These are phyloP conservation scores for Leishmania lainsoni DNA, from an alignment of 208 protist genomes.

Conservation along the genomic window DNA sequence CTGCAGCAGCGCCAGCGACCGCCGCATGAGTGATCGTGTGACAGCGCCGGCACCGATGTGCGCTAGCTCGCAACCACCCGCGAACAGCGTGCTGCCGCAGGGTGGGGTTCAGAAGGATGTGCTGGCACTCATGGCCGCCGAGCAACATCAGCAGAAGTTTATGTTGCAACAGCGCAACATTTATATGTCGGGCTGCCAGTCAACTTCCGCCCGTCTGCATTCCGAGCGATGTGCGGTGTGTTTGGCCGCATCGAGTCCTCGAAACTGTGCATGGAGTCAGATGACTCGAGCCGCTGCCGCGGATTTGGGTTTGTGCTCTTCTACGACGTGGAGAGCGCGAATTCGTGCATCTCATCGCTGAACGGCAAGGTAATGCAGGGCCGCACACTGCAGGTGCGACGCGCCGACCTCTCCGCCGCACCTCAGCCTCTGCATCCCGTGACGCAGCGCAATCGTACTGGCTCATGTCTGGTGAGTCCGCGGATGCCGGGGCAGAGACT, in stretches of 20 bases:
- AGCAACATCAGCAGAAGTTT: conserved; percentile 38
- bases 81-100: not conserved
- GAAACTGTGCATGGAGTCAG: conserved; percentile 57
- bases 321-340: conserved; percentile 47
- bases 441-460: conserved; percentile 32
- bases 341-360: conserved; percentile 51
- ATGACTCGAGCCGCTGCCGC: conserved; percentile 40
- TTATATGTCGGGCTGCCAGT: conserved; percentile 69
- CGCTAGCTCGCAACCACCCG: not conserved
- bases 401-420: conserved; percentile 54
- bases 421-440: conserved; percentile 37
- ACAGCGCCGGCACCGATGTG: not conserved
- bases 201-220: conserved; percentile 45
- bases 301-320: conserved; percentile 78
- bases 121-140: conserved; percentile 27
- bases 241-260: conserved; percentile 66
- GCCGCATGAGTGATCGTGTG: conserved; percentile 1
- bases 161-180: conserved; percentile 67
- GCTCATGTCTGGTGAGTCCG: conserved; percentile 22
- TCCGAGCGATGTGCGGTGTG: conserved; percentile 56
- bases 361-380: conserved; percentile 45
- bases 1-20: conserved; percentile 21
- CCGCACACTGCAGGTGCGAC: conserved; percentile 60
- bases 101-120: conserved; percentile 29
- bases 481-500: not conserved